These are phyloP conservation scores for Lactarius trivialis DNA, from an alignment of 768 basidiomycete genomes.

Conservation along the genomic window DNA sequence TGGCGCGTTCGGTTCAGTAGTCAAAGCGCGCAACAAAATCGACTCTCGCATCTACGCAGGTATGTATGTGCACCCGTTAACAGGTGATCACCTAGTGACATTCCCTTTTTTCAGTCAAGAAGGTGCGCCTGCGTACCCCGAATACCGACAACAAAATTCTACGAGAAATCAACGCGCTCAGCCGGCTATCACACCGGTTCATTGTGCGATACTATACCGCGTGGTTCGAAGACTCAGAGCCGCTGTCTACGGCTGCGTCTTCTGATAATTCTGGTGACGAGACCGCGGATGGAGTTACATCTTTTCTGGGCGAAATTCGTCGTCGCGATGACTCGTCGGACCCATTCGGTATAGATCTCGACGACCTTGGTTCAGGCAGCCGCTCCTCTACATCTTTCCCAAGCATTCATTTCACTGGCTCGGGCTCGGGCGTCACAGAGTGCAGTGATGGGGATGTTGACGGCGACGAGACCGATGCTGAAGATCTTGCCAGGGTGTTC, in stretches of 20 bases:
- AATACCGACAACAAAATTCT: slow-evolving; percentile 86
- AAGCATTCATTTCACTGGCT: slow-evolving; percentile 65
- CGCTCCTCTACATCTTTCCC: slow-evolving; percentile 64
- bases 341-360: slow-evolving; percentile 59
- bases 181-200: slow-evolving; percentile 78
- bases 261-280: slow-evolving; percentile 38
- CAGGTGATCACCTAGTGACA: neutral
- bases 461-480: slow-evolving; percentile 34
- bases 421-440: slow-evolving; percentile 36
- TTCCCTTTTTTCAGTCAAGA: slow-evolving; percentile 60
- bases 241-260: slow-evolving; percentile 40
- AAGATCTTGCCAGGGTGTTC: slow-evolving; percentile 27
- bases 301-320: slow-evolving; percentile 42
- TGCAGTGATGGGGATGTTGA: slow-evolving; percentile 38
- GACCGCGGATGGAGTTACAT: slow-evolving; percentile 46
- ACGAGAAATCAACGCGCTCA: slow-evolving; percentile 86
- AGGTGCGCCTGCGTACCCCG: slow-evolving; percentile 69
- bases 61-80: slow-evolving; percentile 35
- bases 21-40: slow-evolving; percentile 86
- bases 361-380: slow-evolving; percentile 47
- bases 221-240: slow-evolving; percentile 74
- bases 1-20: slow-evolving; percentile 90
- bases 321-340: slow-evolving; percentile 29
- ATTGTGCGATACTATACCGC: slow-evolving; percentile 91
- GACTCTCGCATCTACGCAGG: slow-evolving; percentile 82